Conservation (phyloP, 2,329 filamentous ascomycete genomes). For the Colletotrichum orchidophilum region DNA sequence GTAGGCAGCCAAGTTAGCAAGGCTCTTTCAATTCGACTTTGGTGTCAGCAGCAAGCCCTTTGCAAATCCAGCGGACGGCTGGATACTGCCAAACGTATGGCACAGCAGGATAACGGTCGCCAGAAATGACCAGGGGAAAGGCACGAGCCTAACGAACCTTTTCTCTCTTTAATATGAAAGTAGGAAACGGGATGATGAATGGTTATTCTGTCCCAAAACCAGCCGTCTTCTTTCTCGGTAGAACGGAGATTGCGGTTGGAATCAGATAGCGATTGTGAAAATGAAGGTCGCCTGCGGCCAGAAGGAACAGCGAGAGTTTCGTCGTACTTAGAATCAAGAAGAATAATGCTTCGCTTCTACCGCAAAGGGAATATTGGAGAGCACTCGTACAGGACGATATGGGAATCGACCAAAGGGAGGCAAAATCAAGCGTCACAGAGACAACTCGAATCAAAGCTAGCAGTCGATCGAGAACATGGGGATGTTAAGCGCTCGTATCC, state of each 20-base stretch:
- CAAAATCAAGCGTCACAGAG: constrained; percentile 43
- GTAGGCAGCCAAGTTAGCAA: constrained; percentile 6
- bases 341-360: constrained; percentile 55
- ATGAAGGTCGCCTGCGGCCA: constrained; percentile 68
- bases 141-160: constrained; percentile 19
- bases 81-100: neutral
- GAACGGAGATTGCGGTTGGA: constrained; percentile 34
- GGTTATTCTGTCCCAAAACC: constrained; percentile 1
- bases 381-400: constrained; percentile 36
- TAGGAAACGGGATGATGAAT: constrained; percentile 12
- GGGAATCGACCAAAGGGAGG: constrained; percentile 34
- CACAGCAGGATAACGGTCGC: neutral
- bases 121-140: neutral
- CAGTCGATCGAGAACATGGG: constrained; percentile 44
- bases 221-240: constrained; percentile 28
- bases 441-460: constrained; percentile 45
- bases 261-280: constrained; percentile 50
- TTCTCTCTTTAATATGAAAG: constrained; percentile 4
- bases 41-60: neutral
- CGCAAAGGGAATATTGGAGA: constrained; percentile 46
- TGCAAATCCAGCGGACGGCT: neutral
- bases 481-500: constrained; percentile 31
- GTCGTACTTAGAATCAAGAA: constrained; percentile 44
- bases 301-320: constrained; percentile 47
- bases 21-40: neutral